These are phyloP conservation scores for Phytophthora lateralis DNA, from an alignment of 352 stramenopile species.

Conservation along the genomic window DNA sequence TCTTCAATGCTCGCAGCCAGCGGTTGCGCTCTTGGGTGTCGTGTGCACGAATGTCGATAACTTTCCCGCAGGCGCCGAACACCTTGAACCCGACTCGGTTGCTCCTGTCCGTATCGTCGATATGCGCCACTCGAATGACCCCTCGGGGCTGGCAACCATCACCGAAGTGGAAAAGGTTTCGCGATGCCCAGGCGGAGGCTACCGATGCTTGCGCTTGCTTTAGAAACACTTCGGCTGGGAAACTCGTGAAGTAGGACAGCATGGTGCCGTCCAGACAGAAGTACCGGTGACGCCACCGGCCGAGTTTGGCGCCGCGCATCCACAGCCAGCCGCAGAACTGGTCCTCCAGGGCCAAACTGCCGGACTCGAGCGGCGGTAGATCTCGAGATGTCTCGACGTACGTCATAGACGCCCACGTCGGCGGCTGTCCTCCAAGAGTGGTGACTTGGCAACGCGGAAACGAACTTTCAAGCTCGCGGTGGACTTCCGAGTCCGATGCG, in stretches of 20 bases:
- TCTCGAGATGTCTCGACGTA: slow-evolving; percentile 39
- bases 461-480: slow-evolving; percentile 26
- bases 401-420: slow-evolving; percentile 39
- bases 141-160: slow-evolving; percentile 62
- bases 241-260: slow-evolving; percentile 73
- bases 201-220: slow-evolving; percentile 48
- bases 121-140: slow-evolving; percentile 72
- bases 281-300: slow-evolving; percentile 76
- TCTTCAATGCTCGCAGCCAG: slow-evolving; percentile 71
- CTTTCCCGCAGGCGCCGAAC: slow-evolving; percentile 67
- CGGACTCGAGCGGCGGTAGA: slow-evolving; percentile 49
- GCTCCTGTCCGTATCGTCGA: slow-evolving; percentile 61
- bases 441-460: slow-evolving; percentile 26
- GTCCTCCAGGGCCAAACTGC: slow-evolving; percentile 55
- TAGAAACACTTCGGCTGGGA: slow-evolving; percentile 76
- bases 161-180: slow-evolving; percentile 48
- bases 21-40: slow-evolving; percentile 66
- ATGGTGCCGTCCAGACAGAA: slow-evolving; percentile 75
- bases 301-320: slow-evolving; percentile 67
- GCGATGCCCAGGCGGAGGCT: slow-evolving; percentile 32
- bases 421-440: slow-evolving; percentile 10
- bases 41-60: slow-evolving; percentile 74
- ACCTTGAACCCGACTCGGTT: slow-evolving; percentile 70
- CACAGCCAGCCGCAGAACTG: slow-evolving; percentile 85
- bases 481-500: slow-evolving; percentile 21